Conservation (phyloP, 192 early-diverging fungal species). For the Coemansia sp. region DNA sequence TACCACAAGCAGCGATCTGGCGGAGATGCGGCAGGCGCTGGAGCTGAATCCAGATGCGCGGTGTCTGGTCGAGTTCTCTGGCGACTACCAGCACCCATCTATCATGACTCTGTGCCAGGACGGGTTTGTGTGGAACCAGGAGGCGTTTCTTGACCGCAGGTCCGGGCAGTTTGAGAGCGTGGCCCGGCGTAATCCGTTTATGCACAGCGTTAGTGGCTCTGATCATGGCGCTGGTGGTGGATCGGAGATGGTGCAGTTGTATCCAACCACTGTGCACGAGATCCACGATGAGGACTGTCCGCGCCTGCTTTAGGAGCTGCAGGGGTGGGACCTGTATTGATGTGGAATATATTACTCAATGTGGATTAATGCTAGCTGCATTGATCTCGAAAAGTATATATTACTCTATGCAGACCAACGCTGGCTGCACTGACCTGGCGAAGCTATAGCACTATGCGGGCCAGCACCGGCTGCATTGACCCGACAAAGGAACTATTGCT, state of each 20-base stretch:
- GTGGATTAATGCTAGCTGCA: too few species aligned
- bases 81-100: slow-evolving; percentile 12
- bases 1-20: slow-evolving; percentile 8
- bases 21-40: slow-evolving; percentile 24
- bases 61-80: slow-evolving; percentile 31
- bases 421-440: too few species aligned
- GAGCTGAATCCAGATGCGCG: slow-evolving; percentile 21
- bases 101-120: slow-evolving; percentile 43
- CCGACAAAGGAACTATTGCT: too few species aligned
- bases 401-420: too few species aligned
- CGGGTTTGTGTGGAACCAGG: slow-evolving; percentile 49
- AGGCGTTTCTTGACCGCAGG: slow-evolving; percentile 22
- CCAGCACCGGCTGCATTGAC: too few species aligned
- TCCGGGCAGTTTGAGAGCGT: slow-evolving; percentile 23
- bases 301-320: not conserved
- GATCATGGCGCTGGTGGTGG: not conserved
- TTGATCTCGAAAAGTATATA: too few species aligned
- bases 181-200: slow-evolving; percentile 36
- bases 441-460: too few species aligned
- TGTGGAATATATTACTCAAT: not conserved
- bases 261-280: slow-evolving; percentile 33
- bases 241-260: slow-evolving; percentile 21
- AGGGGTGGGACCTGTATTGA: not conserved
- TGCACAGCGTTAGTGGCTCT: slow-evolving; percentile 4
- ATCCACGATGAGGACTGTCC: slow-evolving; percentile 27